Base-by-base conservation (phyloP, 371 early-diverging fungal genomes). In the Parasitella parasitica region DNA sequence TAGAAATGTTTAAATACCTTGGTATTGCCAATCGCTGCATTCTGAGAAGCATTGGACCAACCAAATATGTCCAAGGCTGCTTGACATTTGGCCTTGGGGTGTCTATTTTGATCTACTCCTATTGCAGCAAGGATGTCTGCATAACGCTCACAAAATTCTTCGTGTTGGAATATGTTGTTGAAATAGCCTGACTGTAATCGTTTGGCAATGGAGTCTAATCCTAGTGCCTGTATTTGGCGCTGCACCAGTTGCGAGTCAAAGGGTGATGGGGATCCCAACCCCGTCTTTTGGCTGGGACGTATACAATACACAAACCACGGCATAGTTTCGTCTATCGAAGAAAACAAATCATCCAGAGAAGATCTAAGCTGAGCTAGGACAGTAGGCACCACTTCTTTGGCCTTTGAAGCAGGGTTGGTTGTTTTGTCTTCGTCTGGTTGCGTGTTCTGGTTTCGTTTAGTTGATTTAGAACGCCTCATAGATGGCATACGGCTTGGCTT, bases 251-350 rank as follows among this genome's bases (percentile, higher is more conserved):
- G 75, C 18, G 69, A 63, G 68, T 92, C 91, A 76, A 89, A 87
- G 54, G 67, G 61, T 54, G 85, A 72, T 64, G 58, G 12, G 5
- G 34, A 46, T 43, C 41, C 41, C 12, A 57, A 6, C 15, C 80
- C 77, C 52, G 75, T 75, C 15, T 82, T 72, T 61, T 87, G 88
- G 63, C 87, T 88, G 76, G 92, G 88, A 26, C 85, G 78, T 38
- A 97, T 70, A 75, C 94, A 94, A 64, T 93, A 78, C 34, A 96
- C 76, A 69, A 91, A 93, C 97, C 97, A 97, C 11, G 93, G 85
- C 34, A 88, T 82, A 0, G 97, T 94, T 59, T 93, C 92, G 50
- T 87, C 87, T 20, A 97, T 69, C 12, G 92, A 87, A 22, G 86
- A 90, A 27, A 95, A 76, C 13, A 97, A 74, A 62, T 93, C 93